A percentile compares a stretch with the other conserved stretches of the same genome.
Conservation (phyloP, 139 green algal species). For the Closterium sp. region DNA sequence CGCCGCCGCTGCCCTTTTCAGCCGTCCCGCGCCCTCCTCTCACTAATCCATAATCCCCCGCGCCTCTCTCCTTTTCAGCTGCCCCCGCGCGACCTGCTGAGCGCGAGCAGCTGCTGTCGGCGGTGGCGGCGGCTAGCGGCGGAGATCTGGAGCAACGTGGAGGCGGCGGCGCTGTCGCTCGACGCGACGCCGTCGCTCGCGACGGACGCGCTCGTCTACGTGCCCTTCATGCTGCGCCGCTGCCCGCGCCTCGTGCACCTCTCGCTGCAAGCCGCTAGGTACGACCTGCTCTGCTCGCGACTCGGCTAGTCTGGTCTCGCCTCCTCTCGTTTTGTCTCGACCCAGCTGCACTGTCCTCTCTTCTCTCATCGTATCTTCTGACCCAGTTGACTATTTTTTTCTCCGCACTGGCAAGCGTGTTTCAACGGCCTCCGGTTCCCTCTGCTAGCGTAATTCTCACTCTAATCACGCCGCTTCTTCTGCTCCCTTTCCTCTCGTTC, state of each 20-base stretch:
- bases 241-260: slow-evolving; percentile 13
- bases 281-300: background rate
- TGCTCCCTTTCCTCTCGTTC: background rate
- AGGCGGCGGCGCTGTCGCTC: background rate
- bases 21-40: background rate
- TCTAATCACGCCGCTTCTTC: too few species aligned
- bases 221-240: slow-evolving; percentile 10
- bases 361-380: too few species aligned
- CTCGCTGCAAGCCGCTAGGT: slow-evolving; percentile 1
- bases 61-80: background rate
- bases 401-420: background rate
- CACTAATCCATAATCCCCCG: too few species aligned
- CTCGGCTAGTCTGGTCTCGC: too few species aligned
- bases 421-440: too few species aligned
- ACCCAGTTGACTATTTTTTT: too few species aligned
- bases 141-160: slow-evolving; percentile 31
- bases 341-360: too few species aligned
- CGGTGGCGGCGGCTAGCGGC: slow-evolving; percentile 22
- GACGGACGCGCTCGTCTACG: background rate
- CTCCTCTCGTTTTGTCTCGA: too few species aligned
- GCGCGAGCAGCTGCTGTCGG: slow-evolving; percentile 20
- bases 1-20: background rate
- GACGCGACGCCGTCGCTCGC: background rate
- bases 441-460: too few species aligned
- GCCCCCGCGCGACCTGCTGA: slow-evolving; percentile 14